Conservation (phyloP, 176 grass and related monocot genomes). For the Ampelocalamus luodianensis region DNA sequence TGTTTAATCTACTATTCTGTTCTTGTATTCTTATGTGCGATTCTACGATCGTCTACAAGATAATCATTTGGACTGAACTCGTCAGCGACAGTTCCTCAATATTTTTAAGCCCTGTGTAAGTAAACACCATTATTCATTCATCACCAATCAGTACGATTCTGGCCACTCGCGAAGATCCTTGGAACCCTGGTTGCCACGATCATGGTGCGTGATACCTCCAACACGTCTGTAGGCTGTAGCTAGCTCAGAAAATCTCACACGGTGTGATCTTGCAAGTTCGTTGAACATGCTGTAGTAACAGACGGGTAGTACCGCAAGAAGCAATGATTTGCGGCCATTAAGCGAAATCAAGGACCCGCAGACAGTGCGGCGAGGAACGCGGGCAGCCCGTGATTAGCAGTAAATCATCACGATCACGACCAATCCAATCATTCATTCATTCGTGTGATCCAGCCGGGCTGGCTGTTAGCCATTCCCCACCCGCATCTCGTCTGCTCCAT, state of each 20-base stretch:
- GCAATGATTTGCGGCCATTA: background rate
- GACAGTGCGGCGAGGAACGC: conserved; percentile 30
- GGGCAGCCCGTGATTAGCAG: background rate
- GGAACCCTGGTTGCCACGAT: background rate
- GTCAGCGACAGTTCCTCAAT: too few species aligned
- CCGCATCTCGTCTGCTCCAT: background rate
- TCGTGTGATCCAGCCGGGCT: background rate
- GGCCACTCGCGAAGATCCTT: background rate
- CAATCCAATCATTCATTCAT: background rate
- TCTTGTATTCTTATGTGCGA: too few species aligned
- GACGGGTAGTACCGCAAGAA: background rate
- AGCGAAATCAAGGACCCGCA: background rate
- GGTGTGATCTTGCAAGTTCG: background rate
- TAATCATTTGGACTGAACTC: too few species aligned
- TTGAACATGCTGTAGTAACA: background rate
- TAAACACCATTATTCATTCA: background rate
- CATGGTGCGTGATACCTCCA: background rate
- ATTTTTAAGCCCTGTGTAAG: background rate
- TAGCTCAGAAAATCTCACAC: background rate
- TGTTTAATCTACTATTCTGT: too few species aligned
- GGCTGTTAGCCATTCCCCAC: too few species aligned
- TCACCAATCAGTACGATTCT: background rate
- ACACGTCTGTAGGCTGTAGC: background rate
- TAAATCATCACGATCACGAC: background rate
- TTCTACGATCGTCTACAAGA: too few species aligned